Conservation (phyloP, 1,284 basidiomycete species). For the Ganoderma meredithae region DNA sequence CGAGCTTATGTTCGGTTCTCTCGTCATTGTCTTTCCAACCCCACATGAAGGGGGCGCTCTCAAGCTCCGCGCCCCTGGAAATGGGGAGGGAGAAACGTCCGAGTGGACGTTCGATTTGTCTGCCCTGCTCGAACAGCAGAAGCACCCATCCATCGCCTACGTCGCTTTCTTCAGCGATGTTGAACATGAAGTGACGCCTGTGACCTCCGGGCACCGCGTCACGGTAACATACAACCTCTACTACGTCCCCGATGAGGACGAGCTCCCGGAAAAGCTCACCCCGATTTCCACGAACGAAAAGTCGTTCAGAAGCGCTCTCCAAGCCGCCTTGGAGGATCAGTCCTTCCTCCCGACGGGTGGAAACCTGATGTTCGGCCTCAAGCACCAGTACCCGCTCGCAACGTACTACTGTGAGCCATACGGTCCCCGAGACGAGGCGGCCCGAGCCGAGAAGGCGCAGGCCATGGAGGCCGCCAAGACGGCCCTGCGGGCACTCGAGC, state of each 20-base stretch:
- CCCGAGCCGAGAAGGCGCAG: too few species aligned
- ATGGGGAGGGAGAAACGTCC: slow-evolving; percentile 11
- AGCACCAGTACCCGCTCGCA: slow-evolving; percentile 42
- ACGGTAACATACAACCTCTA: slow-evolving; percentile 53
- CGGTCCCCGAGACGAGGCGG: too few species aligned
- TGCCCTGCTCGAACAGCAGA: slow-evolving; percentile 24
- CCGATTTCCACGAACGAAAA: slow-evolving; percentile 4
- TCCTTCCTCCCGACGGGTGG: slow-evolving; percentile 43
- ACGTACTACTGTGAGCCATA: background rate
- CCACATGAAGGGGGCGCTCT: slow-evolving; percentile 50
- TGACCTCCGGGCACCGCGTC: slow-evolving; percentile 48
- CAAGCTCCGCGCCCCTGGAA: slow-evolving; percentile 41
- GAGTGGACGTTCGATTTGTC: slow-evolving; percentile 44
- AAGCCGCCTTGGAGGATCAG: slow-evolving; percentile 36
- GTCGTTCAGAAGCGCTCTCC: slow-evolving; percentile 27
- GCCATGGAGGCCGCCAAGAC: background rate
- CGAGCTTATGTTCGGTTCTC: slow-evolving; percentile 47
- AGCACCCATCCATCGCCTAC: slow-evolving; percentile 40
- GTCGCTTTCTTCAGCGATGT: slow-evolving; percentile 53
- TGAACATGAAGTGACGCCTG: slow-evolving; percentile 52
- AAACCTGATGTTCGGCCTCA: slow-evolving; percentile 46
- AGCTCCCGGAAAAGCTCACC: background rate
- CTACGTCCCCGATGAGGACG: slow-evolving; percentile 23
- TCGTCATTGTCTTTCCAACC: slow-evolving; percentile 52
- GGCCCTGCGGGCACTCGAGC: slow-evolving; percentile 14